Conservation (phyloP, 805 yeast species). For the Monosporozyma aerobia region DNA sequence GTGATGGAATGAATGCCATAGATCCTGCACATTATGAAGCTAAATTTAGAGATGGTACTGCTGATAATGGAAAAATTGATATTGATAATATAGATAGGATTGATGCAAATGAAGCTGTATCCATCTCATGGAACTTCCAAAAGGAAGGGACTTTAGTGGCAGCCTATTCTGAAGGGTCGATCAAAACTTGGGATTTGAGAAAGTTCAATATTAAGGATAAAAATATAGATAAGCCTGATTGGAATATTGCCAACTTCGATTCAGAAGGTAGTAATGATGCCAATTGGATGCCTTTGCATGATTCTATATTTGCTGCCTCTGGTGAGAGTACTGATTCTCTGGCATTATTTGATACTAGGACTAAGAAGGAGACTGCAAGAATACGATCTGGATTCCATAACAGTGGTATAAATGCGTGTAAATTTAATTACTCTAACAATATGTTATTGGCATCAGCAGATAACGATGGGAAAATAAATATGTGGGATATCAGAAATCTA, state of each 20-base stretch:
- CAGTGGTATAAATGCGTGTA: conserved; percentile 45
- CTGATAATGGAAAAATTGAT: conserved; percentile 9
- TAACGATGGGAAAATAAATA: conserved; percentile 41
- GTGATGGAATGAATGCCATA: background rate
- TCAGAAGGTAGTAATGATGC: conserved; percentile 57
- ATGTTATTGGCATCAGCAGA: conserved; percentile 62
- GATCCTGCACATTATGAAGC: conserved; percentile 12
- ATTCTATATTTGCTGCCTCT: conserved; percentile 50
- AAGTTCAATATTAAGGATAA: conserved; percentile 26
- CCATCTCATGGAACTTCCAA: conserved; percentile 64
- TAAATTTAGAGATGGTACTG: conserved; percentile 8
- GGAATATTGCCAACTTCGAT: conserved; percentile 20
- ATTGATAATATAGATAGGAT: conserved; percentile 7
- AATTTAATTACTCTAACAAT: conserved; percentile 49
- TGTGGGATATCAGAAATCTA: conserved; percentile 59
- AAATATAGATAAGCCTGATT: conserved; percentile 19
- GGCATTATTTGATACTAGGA: conserved; percentile 47
- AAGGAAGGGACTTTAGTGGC: conserved; percentile 51
- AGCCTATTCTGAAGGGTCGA: conserved; percentile 54
- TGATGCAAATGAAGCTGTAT: conserved; percentile 48
- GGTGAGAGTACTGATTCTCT: conserved; percentile 50
- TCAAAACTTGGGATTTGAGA: conserved; percentile 61
- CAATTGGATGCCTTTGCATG: conserved; percentile 58
- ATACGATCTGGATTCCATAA: conserved; percentile 4
- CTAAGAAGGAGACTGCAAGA: conserved; percentile 4